Base-by-base conservation (phyloP, 306 rosid species). In the Inga oerstediana region DNA sequence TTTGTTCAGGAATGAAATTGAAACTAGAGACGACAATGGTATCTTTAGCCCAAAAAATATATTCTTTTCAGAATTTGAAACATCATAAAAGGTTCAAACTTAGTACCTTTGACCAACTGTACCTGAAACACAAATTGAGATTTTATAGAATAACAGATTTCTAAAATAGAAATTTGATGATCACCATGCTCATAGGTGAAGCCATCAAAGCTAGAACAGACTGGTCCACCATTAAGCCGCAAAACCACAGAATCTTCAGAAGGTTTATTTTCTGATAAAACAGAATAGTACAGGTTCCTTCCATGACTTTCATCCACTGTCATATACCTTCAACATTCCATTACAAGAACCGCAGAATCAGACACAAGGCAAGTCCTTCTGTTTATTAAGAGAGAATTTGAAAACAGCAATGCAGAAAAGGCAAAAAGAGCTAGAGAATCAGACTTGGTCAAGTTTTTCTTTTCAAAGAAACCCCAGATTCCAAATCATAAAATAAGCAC, bases 161-260 rank as follows among this genome's bases (percentile, higher is more conserved):
- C 67, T 5, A 14, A 32, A 27, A 71, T 10, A 62, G 20, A 74
- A 66, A 37, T 24, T 48, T 61, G 77, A 58, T 66, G 7, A 24
- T 76, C 89, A 93, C 99, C 99, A 72, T 96, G 98, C 77, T 96
- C 99, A 24, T 92, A 94, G 17, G 94, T 77, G 78, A 96, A 93
- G 62, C 94, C 97, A 88, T 96, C 99, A 49, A 93, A 87, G 84
- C 99, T 93, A 81, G 98, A 96, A 81, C 97, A 93, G 9, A 97
- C 99, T 0, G 98, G 99, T 64, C 99, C 99, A 15, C 99, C 99
- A 65, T 96, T 96, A 71, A 96, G 97, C 99, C 99, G 93, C 27
- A 93, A 88, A 87, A 92, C 98, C 82, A 96, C 85, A 0, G 99
- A 97, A 86, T 96, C 99, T 85, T 85, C 81, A 19, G 91, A 70